Evolutionary conservation across 768 basidiomycete species (phyloP).

Genomic region (Tylopilus sp.): DNA sequence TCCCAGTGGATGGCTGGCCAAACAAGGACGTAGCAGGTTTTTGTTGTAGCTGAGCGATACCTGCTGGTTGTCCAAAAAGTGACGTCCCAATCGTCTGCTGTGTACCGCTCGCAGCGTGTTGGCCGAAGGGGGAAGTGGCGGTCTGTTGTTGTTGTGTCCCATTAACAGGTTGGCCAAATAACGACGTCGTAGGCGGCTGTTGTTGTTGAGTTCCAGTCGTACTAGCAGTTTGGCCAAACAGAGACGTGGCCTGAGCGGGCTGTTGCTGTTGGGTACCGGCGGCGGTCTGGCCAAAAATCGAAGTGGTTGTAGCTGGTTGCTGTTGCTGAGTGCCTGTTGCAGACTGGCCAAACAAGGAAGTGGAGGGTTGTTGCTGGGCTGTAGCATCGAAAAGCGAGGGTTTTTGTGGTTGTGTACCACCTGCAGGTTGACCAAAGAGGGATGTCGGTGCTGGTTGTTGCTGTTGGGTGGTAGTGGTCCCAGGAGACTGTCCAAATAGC

Average conservation of each 20-base stretch:
- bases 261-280: constrained; percentile 19
- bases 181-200: constrained; percentile 12
- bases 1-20: constrained; percentile 19
- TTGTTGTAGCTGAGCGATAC: constrained; percentile 24
- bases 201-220: constrained; percentile 15
- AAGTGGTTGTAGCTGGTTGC: constrained; percentile 10
- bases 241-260: constrained; percentile 12
- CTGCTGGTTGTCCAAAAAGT: constrained; percentile 38
- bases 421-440: neutral
- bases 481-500: constrained; percentile 13
- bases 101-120: constrained; percentile 23
- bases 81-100: constrained; percentile 29
- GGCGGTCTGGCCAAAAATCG: constrained; percentile 37
- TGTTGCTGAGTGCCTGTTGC: constrained; percentile 22
- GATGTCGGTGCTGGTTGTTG: constrained; percentile 7
- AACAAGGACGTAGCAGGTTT: constrained; percentile 30
- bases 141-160: constrained; percentile 35
- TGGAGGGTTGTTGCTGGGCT: constrained; percentile 25
- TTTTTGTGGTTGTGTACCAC: neutral
- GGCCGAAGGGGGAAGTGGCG: constrained; percentile 27
- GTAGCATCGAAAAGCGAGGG: constrained; percentile 7
- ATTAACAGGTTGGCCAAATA: constrained; percentile 28
- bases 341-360: constrained; percentile 18
- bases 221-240: constrained; percentile 28
- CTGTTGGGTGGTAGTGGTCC: constrained; percentile 6